Base-by-base conservation (phyloP, 1,284 basidiomycete genomes). In the Ustilago curta region DNA sequence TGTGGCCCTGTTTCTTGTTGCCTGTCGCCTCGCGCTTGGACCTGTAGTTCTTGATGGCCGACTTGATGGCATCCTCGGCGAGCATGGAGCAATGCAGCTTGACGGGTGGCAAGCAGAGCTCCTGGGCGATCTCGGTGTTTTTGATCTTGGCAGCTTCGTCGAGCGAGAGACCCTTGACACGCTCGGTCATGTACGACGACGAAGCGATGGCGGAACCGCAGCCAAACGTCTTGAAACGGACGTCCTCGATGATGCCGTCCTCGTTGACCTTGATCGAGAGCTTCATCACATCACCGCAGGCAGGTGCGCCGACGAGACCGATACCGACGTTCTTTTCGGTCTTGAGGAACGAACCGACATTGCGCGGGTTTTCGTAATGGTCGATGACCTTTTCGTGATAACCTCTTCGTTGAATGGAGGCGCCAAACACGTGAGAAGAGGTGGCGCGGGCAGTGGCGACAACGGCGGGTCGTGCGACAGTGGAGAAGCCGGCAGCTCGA, bases 41-140 rank as follows among this genome's bases (percentile, higher is more conserved):
- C 53, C 68, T 70, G 79, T 83, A 84, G 72, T 83, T 80, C 32
- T 76, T 70, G 67, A 84, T 86, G 18, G 85, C 85, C 14, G 83
- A 81, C 67, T 88, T 88, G 86, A 99, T 99, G 53, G 97, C 97
- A 85, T 99, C 97, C 87, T 99, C 97, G 35, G 96, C 96, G 69
- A 98, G 88, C 92, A 99, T 93, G 90, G 87, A 87, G 86, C 87
- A 88, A 78, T 88, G 87, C 21, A 88, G 86, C 87, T 99, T 99
- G 84, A 99, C 97, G 45, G 97, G 97, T 9, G 97, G 97, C 56
- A 99, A 87, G 53, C 80, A 82, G 32, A 84, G 79, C 59, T 98
- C 95, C 87, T 97, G 95, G 9, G 97, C 97, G 84, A 99, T 99
- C 86, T 99, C 97, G 8, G 96, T 99, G 88, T 99, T 99, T 87